phyloP scores from a whole-genome alignment of 257 asterid species.

The Solanum pinnatisectum region DNA sequence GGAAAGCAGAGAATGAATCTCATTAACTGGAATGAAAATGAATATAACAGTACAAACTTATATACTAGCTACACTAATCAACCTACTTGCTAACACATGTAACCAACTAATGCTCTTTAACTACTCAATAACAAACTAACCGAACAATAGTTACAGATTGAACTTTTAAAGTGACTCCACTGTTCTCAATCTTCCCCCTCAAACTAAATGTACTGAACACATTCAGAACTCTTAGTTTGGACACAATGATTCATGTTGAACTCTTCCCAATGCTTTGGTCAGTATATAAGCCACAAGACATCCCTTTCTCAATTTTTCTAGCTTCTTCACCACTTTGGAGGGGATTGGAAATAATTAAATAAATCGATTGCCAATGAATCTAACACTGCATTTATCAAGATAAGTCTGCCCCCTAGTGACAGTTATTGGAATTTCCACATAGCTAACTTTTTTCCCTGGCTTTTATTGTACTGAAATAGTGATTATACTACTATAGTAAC shows the following conservation, averaged over 20 bases:
- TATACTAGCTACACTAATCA: too few relatives aligned
- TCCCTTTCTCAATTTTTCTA: not conserved
- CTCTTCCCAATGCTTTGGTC: not conserved
- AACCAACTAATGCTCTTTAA: too few relatives aligned
- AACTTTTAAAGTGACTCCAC: not conserved
- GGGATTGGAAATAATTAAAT: not conserved
- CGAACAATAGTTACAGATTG: too few relatives aligned
- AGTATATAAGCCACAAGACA: not conserved
- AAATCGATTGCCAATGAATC: not conserved
- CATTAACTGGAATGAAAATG: not conserved
- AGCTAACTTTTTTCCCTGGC: not conserved
- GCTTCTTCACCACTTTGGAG: not conserved
- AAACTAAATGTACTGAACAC: not conserved
- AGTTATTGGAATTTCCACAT: not conserved
- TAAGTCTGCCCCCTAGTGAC: not conserved
- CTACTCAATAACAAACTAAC: too few relatives aligned
- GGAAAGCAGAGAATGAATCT: not conserved
- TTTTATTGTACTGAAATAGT: not conserved
- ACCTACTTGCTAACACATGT: too few relatives aligned
- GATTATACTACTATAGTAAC: not conserved
- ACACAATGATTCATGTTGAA: not conserved
- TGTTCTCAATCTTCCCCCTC: not conserved
- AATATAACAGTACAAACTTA: not conserved
- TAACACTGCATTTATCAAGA: not conserved
- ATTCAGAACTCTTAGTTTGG: not conserved